Conservation (phyloP, 2,329 filamentous ascomycete genomes). For the Talaromyces sp. region DNA sequence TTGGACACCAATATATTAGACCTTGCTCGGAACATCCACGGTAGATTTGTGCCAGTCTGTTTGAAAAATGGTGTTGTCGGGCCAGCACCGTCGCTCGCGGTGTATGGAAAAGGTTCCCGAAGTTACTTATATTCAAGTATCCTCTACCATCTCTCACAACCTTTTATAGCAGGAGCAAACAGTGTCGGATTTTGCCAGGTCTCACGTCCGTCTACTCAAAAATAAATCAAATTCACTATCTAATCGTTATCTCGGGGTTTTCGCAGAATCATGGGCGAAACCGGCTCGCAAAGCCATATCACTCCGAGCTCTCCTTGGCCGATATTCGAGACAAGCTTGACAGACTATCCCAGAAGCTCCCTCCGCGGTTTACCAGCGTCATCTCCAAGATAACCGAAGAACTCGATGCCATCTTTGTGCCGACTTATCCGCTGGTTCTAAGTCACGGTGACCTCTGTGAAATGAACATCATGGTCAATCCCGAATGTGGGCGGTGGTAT, state of each 20-base stretch:
- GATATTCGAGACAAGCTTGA: constrained; percentile 11
- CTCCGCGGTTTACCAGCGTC: constrained; percentile 3
- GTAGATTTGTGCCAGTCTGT: background rate
- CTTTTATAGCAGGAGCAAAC: background rate
- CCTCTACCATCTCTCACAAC: background rate
- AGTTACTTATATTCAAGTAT: background rate
- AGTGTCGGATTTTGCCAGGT: background rate
- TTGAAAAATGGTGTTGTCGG: background rate
- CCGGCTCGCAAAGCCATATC: background rate
- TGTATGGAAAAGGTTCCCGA: background rate
- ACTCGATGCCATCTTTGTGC: constrained; percentile 10
- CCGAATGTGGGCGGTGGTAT: background rate
- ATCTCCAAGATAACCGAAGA: constrained; percentile 6
- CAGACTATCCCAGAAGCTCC: constrained; percentile 7
- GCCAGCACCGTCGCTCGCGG: background rate
- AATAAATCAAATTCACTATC: background rate
- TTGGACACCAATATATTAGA: background rate
- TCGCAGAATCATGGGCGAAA: background rate
- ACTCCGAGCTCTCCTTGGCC: constrained; percentile 7
- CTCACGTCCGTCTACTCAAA: too few species aligned
- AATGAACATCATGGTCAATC: constrained; percentile 13
- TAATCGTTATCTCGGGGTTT: background rate
- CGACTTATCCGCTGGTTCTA: constrained; percentile 10
- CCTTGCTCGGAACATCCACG: background rate
- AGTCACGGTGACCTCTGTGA: constrained; percentile 12